These are phyloP conservation scores for Acer saccharum DNA, from an alignment of 345 rosid species.

Conservation along the genomic window DNA sequence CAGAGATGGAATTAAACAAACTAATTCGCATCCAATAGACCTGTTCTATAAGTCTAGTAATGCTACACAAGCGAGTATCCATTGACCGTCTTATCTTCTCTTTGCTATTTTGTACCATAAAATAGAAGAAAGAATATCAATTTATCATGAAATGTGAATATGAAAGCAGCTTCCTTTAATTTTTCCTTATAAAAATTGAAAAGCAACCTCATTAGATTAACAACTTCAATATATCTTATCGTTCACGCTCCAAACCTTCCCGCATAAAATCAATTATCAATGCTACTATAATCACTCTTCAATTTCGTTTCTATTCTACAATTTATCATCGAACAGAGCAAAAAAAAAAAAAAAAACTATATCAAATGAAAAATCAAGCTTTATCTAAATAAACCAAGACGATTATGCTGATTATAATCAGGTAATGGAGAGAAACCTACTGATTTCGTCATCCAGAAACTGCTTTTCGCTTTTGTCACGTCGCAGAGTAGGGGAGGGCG, in stretches of 20 bases:
- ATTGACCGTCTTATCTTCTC: background rate
- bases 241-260: background rate
- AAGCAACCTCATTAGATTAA: background rate
- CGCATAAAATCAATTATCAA: background rate
- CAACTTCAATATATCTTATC: background rate
- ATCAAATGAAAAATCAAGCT: background rate
- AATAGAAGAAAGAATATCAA: background rate
- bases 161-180: background rate
- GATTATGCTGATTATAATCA: background rate
- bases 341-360: background rate
- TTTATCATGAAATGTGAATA: background rate
- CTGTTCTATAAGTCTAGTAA: background rate
- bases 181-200: background rate
- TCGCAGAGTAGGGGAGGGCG: slow-evolving; percentile 42
- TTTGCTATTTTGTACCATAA: background rate
- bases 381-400: background rate
- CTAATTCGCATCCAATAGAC: background rate
- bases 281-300: background rate
- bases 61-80: background rate
- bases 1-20: background rate
- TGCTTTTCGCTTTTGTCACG: slow-evolving; percentile 45
- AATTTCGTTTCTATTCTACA: background rate
- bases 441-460: slow-evolving; percentile 43
- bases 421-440: slow-evolving; percentile 31
- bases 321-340: background rate